Conservation (phyloP, 352 stramenopile genomes). For the Pythium guiyangense region DNA sequence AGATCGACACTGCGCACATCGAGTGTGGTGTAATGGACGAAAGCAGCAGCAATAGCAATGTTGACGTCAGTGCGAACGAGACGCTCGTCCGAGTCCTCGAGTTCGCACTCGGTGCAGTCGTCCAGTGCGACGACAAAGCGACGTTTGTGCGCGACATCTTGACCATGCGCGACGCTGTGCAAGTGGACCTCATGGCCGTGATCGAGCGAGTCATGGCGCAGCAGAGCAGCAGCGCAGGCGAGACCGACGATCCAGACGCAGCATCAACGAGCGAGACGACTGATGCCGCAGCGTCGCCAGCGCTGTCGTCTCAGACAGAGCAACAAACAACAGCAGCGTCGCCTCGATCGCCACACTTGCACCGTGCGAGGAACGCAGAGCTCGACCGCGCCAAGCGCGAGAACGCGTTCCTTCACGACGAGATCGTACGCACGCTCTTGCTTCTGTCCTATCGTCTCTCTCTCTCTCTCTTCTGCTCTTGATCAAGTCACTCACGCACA, state of each 20-base stretch:
- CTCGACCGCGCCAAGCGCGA: slow-evolving; percentile 40
- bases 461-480: too few species aligned
- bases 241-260: neutral
- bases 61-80: neutral
- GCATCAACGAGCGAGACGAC: neutral
- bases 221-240: slow-evolving; percentile 8
- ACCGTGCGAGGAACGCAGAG: slow-evolving; percentile 44
- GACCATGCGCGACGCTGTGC: slow-evolving; percentile 49
- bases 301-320: neutral
- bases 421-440: slow-evolving; percentile 37
- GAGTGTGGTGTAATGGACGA: neutral
- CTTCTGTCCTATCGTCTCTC: too few species aligned
- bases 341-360: slow-evolving; percentile 20
- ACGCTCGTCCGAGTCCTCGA: slow-evolving; percentile 25
- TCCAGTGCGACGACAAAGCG: slow-evolving; percentile 53
- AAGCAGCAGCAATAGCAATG: neutral
- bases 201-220: slow-evolving; percentile 51
- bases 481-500: too few species aligned
- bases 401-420: slow-evolving; percentile 59
- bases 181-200: slow-evolving; percentile 58
- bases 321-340: neutral
- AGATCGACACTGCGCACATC: slow-evolving; percentile 10
- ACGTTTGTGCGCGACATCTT: slow-evolving; percentile 65
- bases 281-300: neutral
- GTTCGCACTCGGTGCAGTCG: slow-evolving; percentile 41